phyloP scores from a whole-genome alignment of 2,329 filamentous ascomycete genomes.

The Oidium heveae region DNA sequence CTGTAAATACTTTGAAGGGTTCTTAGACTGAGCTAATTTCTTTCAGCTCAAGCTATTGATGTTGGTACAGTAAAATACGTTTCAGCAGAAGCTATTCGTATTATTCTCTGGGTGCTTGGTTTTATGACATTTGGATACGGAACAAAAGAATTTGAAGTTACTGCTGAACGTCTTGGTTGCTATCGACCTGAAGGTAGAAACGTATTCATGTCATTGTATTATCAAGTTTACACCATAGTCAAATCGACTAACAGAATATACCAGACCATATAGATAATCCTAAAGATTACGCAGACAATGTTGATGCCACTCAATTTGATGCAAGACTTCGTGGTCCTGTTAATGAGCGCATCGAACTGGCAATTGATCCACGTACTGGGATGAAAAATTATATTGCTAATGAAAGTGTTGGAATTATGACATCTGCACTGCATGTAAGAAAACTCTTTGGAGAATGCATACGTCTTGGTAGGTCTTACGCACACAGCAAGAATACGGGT shows the following conservation, averaged over 20 bases:
- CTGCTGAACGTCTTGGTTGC: conserved; percentile 50
- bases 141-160: conserved; percentile 68
- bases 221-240: not conserved
- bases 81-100: conserved; percentile 70
- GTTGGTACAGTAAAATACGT: conserved; percentile 81
- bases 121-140: conserved; percentile 76
- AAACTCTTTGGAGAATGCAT: conserved; percentile 50
- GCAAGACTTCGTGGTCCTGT: conserved; percentile 56
- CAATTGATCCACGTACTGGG: conserved; percentile 48
- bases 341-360: conserved; percentile 53
- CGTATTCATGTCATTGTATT: not conserved
- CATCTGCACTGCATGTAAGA: conserved; percentile 53
- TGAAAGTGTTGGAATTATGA: conserved; percentile 53
- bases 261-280: conserved; percentile 53
- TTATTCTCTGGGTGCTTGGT: conserved; percentile 67
- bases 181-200: conserved; percentile 37
- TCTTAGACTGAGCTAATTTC: not conserved
- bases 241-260: not conserved
- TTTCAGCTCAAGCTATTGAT: conserved; percentile 53
- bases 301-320: conserved; percentile 66
- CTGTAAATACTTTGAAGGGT: conserved; percentile 16
- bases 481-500: conserved; percentile 35
- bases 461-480: conserved; percentile 54
- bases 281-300: conserved; percentile 70
- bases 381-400: conserved; percentile 93